Evolutionary conservation across 2,329 filamentous ascomycete genomes (phyloP).

Genomic region (Calonectria henricotiae): DNA sequence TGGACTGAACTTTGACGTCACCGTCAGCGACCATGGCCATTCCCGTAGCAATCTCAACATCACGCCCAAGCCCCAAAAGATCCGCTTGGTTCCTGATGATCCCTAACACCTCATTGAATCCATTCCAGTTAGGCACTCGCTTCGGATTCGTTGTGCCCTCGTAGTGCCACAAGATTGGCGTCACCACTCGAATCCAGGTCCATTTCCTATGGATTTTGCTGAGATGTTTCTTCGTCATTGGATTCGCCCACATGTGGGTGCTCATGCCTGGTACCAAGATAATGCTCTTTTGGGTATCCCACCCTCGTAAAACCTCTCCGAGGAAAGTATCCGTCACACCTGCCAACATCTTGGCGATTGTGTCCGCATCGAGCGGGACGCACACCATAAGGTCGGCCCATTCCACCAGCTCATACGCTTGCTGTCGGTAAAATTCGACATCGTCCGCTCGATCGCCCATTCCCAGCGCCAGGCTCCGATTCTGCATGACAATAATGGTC

Average conservation of each 20-base stretch:
- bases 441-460: conserved; percentile 61
- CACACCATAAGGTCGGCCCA: conserved; percentile 93
- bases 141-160: conserved; percentile 69
- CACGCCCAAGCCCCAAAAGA: conserved; percentile 80
- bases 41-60: conserved; percentile 72
- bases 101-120: conserved; percentile 80
- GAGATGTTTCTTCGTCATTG: conserved; percentile 89
- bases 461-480: conserved; percentile 61
- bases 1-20: conserved; percentile 58
- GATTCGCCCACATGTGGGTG: conserved; percentile 90
- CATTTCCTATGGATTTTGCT: conserved; percentile 87
- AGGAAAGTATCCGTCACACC: conserved; percentile 87
- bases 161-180: conserved; percentile 88
- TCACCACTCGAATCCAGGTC: conserved; percentile 88
- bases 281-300: conserved; percentile 90
- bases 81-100: conserved; percentile 86
- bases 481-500: conserved; percentile 74
- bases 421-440: conserved; percentile 68
- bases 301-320: conserved; percentile 85
- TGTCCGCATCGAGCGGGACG: conserved; percentile 88
- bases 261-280: conserved; percentile 92
- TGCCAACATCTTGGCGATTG: conserved; percentile 88
- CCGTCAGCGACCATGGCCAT: conserved; percentile 57
- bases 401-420: conserved; percentile 79
- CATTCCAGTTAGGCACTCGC: conserved; percentile 74